Evolutionary conservation across 1,139 yeast genomes (phyloP).

Genomic region (Yamadazyma atlantica): DNA sequence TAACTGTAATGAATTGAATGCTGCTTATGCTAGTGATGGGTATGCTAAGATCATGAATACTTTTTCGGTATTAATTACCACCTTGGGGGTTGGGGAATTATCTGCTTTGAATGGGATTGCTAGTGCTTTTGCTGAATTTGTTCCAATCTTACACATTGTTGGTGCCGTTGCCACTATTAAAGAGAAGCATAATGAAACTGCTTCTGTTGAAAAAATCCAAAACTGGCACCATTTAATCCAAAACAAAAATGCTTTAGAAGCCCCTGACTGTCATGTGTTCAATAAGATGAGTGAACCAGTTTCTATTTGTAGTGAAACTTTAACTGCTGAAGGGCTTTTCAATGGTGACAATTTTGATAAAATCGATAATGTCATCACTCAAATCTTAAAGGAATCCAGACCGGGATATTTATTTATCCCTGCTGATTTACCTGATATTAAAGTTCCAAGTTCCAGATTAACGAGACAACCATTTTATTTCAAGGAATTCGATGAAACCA

Average conservation of each 20-base stretch:
- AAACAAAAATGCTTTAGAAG: constrained; percentile 40
- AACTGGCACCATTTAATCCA: constrained; percentile 74
- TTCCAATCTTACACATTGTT: constrained; percentile 79
- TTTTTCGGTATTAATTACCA: constrained; percentile 52
- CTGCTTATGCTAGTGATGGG: constrained; percentile 78
- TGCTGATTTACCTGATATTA: constrained; percentile 56
- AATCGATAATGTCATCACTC: constrained; percentile 62
- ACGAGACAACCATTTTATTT: constrained; percentile 21
- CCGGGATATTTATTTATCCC: constrained; percentile 86
- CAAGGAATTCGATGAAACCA: constrained; percentile 22
- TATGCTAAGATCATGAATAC: constrained; percentile 57
- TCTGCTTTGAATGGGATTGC: constrained; percentile 83
- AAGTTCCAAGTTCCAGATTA: constrained; percentile 41
- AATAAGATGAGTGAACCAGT: constrained; percentile 60
- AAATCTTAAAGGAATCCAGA: constrained; percentile 56
- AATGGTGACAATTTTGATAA: constrained; percentile 39
- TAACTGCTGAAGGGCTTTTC: constrained; percentile 42
- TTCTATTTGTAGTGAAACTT: constrained; percentile 57
- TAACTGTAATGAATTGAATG: constrained; percentile 41
- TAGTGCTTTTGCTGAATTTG: constrained; percentile 79
- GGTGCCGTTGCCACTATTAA: constrained; percentile 60
- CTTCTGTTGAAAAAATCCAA: constrained; percentile 21
- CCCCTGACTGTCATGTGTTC: constrained; percentile 62
- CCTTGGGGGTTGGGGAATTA: constrained; percentile 86
- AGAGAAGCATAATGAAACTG: constrained; percentile 24